A percentile compares a stretch with the other conserved stretches of the same genome.
phyloP scores from a whole-genome alignment of 495 filamentous ascomycete genomes.

The Penicillium simplicissimum region DNA sequence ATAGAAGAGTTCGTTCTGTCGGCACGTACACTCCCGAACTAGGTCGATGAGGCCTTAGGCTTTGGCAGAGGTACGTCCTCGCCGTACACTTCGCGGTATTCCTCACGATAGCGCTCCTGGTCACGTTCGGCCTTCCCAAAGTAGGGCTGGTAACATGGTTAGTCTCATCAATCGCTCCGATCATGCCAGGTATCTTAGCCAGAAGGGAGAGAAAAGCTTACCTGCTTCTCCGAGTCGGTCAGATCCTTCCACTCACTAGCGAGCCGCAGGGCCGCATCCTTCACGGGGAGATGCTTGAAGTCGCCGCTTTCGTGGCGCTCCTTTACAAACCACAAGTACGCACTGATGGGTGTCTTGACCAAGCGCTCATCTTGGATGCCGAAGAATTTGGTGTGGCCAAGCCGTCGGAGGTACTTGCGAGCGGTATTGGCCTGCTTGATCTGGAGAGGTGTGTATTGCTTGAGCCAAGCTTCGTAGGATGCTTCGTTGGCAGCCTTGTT shows the following conservation, averaged over 20 bases:
- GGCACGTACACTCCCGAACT: background rate
- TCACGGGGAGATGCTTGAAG: constrained; percentile 32
- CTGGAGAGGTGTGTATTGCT: constrained; percentile 53
- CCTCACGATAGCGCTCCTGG: constrained; percentile 33
- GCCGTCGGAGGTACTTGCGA: constrained; percentile 48
- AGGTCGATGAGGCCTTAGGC: background rate
- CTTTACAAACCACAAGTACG: constrained; percentile 48
- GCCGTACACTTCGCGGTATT: constrained; percentile 40
- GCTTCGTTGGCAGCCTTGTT: constrained; percentile 48
- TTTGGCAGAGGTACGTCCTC: constrained; percentile 10
- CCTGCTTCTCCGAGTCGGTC: constrained; percentile 56
- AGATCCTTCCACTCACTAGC: constrained; percentile 58
- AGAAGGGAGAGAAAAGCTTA: constrained; percentile 26
- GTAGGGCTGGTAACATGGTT: constrained; percentile 29
- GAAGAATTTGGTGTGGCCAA: constrained; percentile 15
- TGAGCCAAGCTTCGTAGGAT: constrained; percentile 58
- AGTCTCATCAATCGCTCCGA: background rate
- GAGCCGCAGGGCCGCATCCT: constrained; percentile 34
- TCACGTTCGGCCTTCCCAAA: constrained; percentile 20
- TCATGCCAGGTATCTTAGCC: background rate
- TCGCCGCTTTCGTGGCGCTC: constrained; percentile 52
- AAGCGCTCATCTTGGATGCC: constrained; percentile 58
- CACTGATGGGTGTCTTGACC: constrained; percentile 45
- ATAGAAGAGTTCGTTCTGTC: background rate
- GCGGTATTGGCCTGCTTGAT: constrained; percentile 67